Evolutionary conservation across 2,329 filamentous ascomycete genomes (phyloP).

Genomic region (Blastomyces emzantsi): DNA sequence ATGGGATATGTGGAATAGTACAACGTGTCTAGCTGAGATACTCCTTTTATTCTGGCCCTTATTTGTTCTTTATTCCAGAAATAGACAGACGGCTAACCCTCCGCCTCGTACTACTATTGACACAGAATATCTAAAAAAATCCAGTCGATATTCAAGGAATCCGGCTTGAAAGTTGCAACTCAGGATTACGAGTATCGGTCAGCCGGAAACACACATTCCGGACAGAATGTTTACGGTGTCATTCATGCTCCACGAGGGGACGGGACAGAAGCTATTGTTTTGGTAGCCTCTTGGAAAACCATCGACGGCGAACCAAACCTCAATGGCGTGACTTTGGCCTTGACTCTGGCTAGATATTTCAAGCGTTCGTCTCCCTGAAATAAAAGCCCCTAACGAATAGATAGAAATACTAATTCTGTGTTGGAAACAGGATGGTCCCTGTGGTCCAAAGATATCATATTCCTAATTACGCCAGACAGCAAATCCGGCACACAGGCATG

Average conservation of each 20-base stretch:
- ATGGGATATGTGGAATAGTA: background rate
- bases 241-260: slow-evolving; percentile 89
- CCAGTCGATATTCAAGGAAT: slow-evolving; percentile 62
- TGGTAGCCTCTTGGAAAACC: slow-evolving; percentile 83
- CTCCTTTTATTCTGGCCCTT: background rate
- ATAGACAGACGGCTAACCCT: background rate
- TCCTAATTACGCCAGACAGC: slow-evolving; percentile 81
- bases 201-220: slow-evolving; percentile 61
- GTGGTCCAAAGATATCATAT: slow-evolving; percentile 98
- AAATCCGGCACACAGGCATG: slow-evolving; percentile 87
- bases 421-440: slow-evolving; percentile 68
- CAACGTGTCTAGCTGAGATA: background rate
- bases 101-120: slow-evolving; percentile 8
- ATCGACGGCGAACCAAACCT: slow-evolving; percentile 69
- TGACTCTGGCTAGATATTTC: slow-evolving; percentile 89
- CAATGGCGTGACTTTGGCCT: slow-evolving; percentile 74
- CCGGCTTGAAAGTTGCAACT: slow-evolving; percentile 76
- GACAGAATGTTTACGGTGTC: slow-evolving; percentile 89
- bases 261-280: slow-evolving; percentile 91
- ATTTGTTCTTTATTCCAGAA: background rate
- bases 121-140: slow-evolving; percentile 56
- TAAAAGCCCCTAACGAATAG: background rate
- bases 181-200: slow-evolving; percentile 83
- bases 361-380: slow-evolving; percentile 49
- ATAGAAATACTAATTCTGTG: slow-evolving; percentile 1